These are phyloP conservation scores for Grosmannia penicillata DNA, from an alignment of 2,329 filamentous ascomycete species.

Conservation along the genomic window DNA sequence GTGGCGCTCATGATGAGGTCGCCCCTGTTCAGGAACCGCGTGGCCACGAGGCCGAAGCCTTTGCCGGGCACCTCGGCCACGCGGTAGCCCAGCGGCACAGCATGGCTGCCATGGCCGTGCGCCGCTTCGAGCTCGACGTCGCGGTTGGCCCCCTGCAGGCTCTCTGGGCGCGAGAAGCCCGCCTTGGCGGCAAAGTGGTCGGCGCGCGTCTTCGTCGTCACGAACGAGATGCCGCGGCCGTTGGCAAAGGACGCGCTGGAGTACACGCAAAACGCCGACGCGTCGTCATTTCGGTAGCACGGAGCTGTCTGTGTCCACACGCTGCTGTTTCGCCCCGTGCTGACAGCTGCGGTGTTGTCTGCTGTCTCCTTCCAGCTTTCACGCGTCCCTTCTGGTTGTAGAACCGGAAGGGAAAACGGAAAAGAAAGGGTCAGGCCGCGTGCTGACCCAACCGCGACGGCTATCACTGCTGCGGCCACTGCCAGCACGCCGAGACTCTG, in stretches of 20 bases:
- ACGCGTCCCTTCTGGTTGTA: no score
- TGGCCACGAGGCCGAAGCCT: conserved; percentile 22
- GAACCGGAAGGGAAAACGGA: no score
- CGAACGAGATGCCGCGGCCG: conserved; percentile 22
- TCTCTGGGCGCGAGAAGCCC: conserved; percentile 15
- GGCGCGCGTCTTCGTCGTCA: conserved; percentile 21
- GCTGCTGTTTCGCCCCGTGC: not conserved
- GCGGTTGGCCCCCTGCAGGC: conserved; percentile 13
- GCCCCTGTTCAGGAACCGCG: conserved; percentile 18
- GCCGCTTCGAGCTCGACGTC: conserved; percentile 13
- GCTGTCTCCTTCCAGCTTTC: no score
- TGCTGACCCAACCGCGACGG: no score
- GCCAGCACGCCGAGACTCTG: not conserved
- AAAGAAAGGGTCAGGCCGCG: no score
- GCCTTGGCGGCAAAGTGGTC: conserved; percentile 14
- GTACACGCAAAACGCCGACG: conserved; percentile 20
- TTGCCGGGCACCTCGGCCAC: conserved; percentile 23
- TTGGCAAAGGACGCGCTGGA: conserved; percentile 19
- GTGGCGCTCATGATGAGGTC: conserved; percentile 24
- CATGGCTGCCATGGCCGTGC: conserved; percentile 1
- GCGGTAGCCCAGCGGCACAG: conserved; percentile 12
- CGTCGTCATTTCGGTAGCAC: conserved; percentile 12
- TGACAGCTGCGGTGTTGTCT: no score
- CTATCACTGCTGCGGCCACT: no score
- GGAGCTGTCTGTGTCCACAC: conserved; percentile 14